phyloP scores from a whole-genome alignment of 228 moss, liverwort and hornwort genomes.

The Sphagnum magellanicum region DNA sequence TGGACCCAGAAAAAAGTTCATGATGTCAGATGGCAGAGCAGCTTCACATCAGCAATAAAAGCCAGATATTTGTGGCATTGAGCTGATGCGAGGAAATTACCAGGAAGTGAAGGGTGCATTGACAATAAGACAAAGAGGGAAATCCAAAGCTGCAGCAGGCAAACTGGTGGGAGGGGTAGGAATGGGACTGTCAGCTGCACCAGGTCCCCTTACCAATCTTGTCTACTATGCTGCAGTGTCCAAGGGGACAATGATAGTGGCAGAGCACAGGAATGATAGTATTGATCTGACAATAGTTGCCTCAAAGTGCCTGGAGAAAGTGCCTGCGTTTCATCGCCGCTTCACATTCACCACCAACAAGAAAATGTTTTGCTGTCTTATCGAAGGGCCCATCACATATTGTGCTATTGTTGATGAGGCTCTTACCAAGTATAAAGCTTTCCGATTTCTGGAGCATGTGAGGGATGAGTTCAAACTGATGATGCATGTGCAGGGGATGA shows the following conservation, averaged over 20 bases:
- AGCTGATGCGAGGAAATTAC: too few species aligned
- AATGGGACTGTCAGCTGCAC: background rate
- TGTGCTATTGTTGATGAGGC: conserved; percentile 5
- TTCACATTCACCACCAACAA: background rate
- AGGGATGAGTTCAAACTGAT: background rate
- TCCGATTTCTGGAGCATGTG: conserved; percentile 2
- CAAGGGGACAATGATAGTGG: conserved; percentile 1
- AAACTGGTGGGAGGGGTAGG: background rate
- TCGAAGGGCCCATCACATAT: conserved; percentile 2
- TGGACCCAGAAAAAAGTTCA: too few species aligned
- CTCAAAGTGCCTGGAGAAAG: conserved; percentile 1
- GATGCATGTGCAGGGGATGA: background rate
- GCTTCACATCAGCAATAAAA: too few species aligned
- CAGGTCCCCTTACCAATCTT: background rate
- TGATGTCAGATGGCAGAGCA: too few species aligned
- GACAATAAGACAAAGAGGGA: background rate
- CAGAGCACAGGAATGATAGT: background rate
- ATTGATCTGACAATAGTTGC: background rate
- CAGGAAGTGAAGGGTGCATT: too few species aligned
- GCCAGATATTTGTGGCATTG: too few species aligned
- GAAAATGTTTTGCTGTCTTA: conserved; percentile 3
- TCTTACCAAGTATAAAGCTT: background rate
- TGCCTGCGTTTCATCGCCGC: conserved; percentile 1
- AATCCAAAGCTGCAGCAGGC: background rate
- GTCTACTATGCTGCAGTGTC: conserved; percentile 4